Conservation (phyloP, 2,329 filamentous ascomycete genomes). For the Ceratocystis alfenasii region DNA sequence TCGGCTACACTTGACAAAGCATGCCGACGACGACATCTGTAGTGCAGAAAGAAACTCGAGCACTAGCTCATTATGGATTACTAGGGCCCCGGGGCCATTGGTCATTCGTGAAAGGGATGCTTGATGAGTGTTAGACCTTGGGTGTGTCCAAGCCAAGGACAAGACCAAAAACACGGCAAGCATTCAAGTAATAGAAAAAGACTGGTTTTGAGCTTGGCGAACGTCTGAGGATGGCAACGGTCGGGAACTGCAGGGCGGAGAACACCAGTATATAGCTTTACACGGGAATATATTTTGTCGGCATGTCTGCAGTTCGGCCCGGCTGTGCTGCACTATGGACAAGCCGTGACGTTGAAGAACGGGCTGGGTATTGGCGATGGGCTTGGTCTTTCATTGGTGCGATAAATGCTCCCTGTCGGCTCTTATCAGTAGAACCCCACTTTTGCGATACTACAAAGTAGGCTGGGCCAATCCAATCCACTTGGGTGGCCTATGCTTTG, state of each 20-base stretch:
- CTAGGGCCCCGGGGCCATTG: not conserved
- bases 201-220: no score
- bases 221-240: no score
- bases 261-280: no score
- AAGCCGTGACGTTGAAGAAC: not conserved
- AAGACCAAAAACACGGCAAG: no score
- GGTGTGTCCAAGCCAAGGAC: no score
- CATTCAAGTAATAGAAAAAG: no score
- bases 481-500: no score
- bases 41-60: not conserved
- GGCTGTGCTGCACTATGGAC: not conserved
- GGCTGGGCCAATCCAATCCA: not conserved
- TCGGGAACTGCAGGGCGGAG: no score
- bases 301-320: not conserved
- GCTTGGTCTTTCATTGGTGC: not conserved
- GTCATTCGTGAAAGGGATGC: not conserved
- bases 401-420: not conserved
- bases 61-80: not conserved
- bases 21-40: not conserved
- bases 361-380: not conserved
- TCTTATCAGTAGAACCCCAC: constrained; percentile 13
- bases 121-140: no score
- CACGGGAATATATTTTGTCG: no score
- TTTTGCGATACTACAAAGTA: constrained; percentile 14
- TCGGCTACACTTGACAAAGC: not conserved